Evolutionary conservation across 2,329 filamentous ascomycete species (phyloP).

Genomic region (Daldinia sp.): DNA sequence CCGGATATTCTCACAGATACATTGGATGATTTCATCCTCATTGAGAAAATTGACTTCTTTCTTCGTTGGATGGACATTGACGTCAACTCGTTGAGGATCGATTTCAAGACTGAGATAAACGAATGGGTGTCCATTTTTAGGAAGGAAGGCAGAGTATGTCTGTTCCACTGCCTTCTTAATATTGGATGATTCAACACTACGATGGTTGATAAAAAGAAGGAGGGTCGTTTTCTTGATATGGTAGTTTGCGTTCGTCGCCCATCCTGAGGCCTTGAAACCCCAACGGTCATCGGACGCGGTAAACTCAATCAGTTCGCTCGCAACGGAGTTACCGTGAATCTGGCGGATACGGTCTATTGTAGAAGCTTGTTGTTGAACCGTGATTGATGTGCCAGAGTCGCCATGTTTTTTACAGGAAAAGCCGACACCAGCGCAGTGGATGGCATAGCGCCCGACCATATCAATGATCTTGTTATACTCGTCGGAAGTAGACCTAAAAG

Average conservation of each 20-base stretch:
- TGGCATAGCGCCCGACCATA: conserved; percentile 89
- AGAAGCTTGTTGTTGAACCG: conserved; percentile 76
- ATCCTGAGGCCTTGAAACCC: conserved; percentile 83
- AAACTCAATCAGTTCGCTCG: conserved; percentile 87
- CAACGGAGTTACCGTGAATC: conserved; percentile 83
- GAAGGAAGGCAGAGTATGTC: conserved; percentile 84
- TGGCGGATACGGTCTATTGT: conserved; percentile 87
- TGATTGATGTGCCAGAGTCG: conserved; percentile 82
- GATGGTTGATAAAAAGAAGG: conserved; percentile 95
- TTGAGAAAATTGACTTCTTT: conserved; percentile 97
- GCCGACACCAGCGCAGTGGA: conserved; percentile 89
- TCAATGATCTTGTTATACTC: conserved; percentile 99
- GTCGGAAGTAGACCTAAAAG: conserved; percentile 90
- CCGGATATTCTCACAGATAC: conserved; percentile 82
- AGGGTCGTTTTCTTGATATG: conserved; percentile 88
- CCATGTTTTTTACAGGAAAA: conserved; percentile 98
- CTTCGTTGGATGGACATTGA: conserved; percentile 98
- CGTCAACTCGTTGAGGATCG: conserved; percentile 89
- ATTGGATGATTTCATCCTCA: conserved; percentile 93
- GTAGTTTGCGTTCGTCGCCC: conserved; percentile 93
- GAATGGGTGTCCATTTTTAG: conserved; percentile 94
- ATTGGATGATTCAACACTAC: conserved; percentile 86
- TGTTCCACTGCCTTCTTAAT: conserved; percentile 93
- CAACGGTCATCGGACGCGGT: conserved; percentile 75
- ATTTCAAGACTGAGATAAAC: conserved; percentile 92